Base-by-base conservation (phyloP, 2,329 filamentous ascomycete species). In the Sarocladium oryzae region DNA sequence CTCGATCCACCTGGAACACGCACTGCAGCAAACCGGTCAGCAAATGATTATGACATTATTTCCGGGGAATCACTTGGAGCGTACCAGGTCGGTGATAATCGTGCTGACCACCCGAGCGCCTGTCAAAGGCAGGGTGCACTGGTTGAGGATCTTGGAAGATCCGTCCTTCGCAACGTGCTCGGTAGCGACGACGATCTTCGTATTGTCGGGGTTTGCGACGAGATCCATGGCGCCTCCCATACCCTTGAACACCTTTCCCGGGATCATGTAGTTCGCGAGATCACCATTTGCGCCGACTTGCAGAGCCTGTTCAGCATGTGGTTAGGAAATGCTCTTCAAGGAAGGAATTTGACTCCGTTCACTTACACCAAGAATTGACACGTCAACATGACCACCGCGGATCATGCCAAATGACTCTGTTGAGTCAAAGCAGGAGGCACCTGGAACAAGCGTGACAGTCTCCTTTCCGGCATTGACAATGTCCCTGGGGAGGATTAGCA, bases 371-470 rank as follows among this genome's bases (percentile, higher is more conserved):
- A 95, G 78, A 61, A 95, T 89, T 0, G 86, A 89, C 4, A 95
- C 84, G 61, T 95, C 85, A 37, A 95, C 84, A 60, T 90, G 87
- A 0, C 89, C 89, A 49, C 88, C 86, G 10, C 89, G 81, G 58
- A 95, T 95, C 89, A 93, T 93, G 58, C 80, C 83, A 61, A 95
- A 95, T 1, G 86, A 90, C 67, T 93, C 89, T 55, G 85, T 78
- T 40, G 82, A 87, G 64, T 89, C 88, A 59, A 93, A 95, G 9
- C 82, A 86, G 0, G 85, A 78, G 0, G 87, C 88, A 1, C 89
- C 89, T 0, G 86, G 84, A 0, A 89, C 71, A 1, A 93, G 76
- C 0, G 89, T 93, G 0, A 91, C 87, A 0, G 88, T 95, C 65
- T 95, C 88, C 64, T 95, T 95, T 52, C 89, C 88, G 0, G 89